Percentiles rank a stretch among this genome's conserved stretches.
Conservation (phyloP, 2,329 filamentous ascomycete genomes). For the Neurospora sp. region DNA sequence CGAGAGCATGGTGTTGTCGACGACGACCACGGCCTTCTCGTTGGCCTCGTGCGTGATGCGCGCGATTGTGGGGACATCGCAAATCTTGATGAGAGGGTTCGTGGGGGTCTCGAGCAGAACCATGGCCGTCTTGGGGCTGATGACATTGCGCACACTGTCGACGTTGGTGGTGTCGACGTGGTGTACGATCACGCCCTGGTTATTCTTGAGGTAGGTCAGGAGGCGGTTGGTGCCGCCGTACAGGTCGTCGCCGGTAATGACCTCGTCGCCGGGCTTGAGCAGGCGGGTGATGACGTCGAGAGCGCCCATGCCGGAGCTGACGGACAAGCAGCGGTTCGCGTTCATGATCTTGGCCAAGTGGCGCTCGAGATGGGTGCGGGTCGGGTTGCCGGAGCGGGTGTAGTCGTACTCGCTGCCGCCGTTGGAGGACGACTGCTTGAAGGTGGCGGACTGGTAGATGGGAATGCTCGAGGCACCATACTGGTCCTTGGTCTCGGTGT, state of each 20-base stretch:
- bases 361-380: conserved; percentile 87
- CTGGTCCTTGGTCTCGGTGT: conserved; percentile 91
- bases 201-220: conserved; percentile 80
- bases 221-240: conserved; percentile 94
- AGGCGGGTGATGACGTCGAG: conserved; percentile 92
- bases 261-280: conserved; percentile 86
- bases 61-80: conserved; percentile 78
- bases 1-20: conserved; percentile 99
- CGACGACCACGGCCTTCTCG: conserved; percentile 69
- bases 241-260: conserved; percentile 91
- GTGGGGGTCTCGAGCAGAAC: conserved; percentile 93
- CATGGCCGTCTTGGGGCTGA: conserved; percentile 82
- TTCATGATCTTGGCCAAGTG: conserved; percentile 99
- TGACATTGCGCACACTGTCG: conserved; percentile 55
- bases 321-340: conserved; percentile 78
- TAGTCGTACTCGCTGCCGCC: conserved; percentile 95
- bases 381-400: conserved; percentile 94
- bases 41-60: conserved; percentile 67
- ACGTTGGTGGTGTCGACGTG: conserved; percentile 88
- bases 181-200: conserved; percentile 86
- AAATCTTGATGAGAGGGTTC: conserved; percentile 96
- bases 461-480: conserved; percentile 94
- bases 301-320: conserved; percentile 95
- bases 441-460: conserved; percentile 97
- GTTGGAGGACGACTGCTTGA: conserved; percentile 78